phyloP scores from a whole-genome alignment of 805 yeast species.

The Naumovozyma castellii region DNA sequence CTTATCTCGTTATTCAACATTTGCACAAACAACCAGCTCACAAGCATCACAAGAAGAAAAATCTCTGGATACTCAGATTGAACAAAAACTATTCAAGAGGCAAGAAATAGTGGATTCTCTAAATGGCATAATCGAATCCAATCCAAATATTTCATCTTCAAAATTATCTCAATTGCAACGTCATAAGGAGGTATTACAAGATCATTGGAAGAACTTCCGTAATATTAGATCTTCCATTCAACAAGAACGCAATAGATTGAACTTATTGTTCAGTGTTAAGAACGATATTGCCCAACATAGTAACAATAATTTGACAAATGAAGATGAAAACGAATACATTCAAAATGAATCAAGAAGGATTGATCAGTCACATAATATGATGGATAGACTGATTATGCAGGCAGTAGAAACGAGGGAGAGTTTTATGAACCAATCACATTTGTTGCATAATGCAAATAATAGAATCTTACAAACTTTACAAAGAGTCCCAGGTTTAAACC shows the following conservation, averaged over 20 bases:
- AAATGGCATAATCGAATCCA: slow-evolving; percentile 46
- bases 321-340: slow-evolving; percentile 59
- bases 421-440: slow-evolving; percentile 58
- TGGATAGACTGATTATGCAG: slow-evolving; percentile 72
- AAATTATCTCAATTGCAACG: slow-evolving; percentile 74
- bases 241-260: slow-evolving; percentile 70
- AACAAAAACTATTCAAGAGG: slow-evolving; percentile 42
- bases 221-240: slow-evolving; percentile 49
- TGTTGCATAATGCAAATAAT: slow-evolving; percentile 54
- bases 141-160: slow-evolving; percentile 52
- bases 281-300: slow-evolving; percentile 69
- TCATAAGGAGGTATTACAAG: slow-evolving; percentile 65
- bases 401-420: slow-evolving; percentile 89
- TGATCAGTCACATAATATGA: slow-evolving; percentile 60
- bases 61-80: slow-evolving; percentile 38
- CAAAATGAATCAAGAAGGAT: slow-evolving; percentile 68
- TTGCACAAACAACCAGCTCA: slow-evolving; percentile 42
- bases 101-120: slow-evolving; percentile 45
- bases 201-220: slow-evolving; percentile 54
- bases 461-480: slow-evolving; percentile 52
- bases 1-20: slow-evolving; percentile 45
- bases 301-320: slow-evolving; percentile 27
- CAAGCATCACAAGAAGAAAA: slow-evolving; percentile 42
- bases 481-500: slow-evolving; percentile 74
- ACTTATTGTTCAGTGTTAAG: slow-evolving; percentile 66